Evolutionary conservation across 768 basidiomycete species (phyloP), one percentile per base, ranked within the genome.

Genomic region (Termitomyces sp.): DNA sequence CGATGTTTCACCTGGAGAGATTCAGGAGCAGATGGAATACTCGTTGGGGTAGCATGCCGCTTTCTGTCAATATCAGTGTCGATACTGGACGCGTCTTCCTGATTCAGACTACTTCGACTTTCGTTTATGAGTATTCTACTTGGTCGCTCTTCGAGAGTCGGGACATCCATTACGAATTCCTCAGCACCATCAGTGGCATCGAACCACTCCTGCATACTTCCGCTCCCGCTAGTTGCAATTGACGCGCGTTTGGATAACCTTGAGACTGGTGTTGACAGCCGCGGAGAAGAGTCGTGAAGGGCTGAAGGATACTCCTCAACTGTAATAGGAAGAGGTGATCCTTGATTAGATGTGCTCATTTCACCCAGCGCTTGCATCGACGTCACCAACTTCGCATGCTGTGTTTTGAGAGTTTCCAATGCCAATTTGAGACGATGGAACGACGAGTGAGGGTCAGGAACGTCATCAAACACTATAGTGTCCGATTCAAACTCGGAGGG

Each of bases 141-240:
- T n/a, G 73, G 68, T 39, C 68, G 75, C 57, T 79, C 77, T 54
- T 82, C 79, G 38, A 70, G 78, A 4, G 72, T 70, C 4, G 77
- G 75, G 18, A 74, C 69, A 50, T 87, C 84, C 65, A 92, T 73
- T 2, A 90, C 69, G 69, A 87, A 92, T 69, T 94, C 92, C 67
- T 89, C 82, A 6, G 86, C 82, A 1, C 84, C 88, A 63, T 88
- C 89, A 44, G 80, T 75, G 9, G 91, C 92, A 65, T 94, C 92
- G 67, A 83, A 92, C 91, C 91, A 94, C 67, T 92, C 84, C 55
- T 79, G 75, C 58, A 79, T 70, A 32, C 79, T 81, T 57, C 84
- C 86, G 49, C 81, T 83, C 32, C 75, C 69, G 35, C 79, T 79
- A 2, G 83, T 84, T 40, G 77, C 69, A 39, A 81, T 75, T 12